Evolutionary conservation across 352 stramenopile species (phyloP), one percentile per base, ranked within the genome.

Genomic region (Phytophthora ramorum): DNA sequence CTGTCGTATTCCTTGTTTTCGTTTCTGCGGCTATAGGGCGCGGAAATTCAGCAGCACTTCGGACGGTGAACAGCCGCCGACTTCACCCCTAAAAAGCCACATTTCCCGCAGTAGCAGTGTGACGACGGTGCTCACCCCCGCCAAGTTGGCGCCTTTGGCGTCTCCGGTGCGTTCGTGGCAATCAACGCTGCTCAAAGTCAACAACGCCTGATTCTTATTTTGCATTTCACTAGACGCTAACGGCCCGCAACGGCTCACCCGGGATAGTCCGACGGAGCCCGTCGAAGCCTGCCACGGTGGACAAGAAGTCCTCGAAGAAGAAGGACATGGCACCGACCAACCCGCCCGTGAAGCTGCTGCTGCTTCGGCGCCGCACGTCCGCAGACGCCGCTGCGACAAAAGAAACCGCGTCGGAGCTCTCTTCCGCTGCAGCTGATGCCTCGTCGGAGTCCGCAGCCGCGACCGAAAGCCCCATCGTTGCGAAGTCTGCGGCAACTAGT

Each of bases 281-380:
- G 17, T 24, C 57, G 6, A 71, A 71, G 13, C 10, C 40, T 30
- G n/a, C 19, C 12, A 35, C 38, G 5, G 30, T 41, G 12, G 60
- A 75, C 62, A 69, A 69, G 54, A 69, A 70, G 47, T 16, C 32
- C 20, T 19, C 44, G 12, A 67, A 54, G 28, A 77, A 66, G 44
- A 60, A 28, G 17, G 58, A 72, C 3, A 40, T 48, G 19, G 30
- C 62, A n/a, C 55, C 63, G 8, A 90, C 78, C 24, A 90, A 91
- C 30, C 81, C 84, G 7, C 81, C 81, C 0, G 76, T 87, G 37
- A 92, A 90, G 66, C 62, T 91, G 64, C 61, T 91, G 43, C 73
- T 90, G 28, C 71, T 81, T 43, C 78, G 81, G 9, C 69, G 79
- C 2, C 75, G 83, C 26, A 61, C 68, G 0, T 69, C 69, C 12